Conservation (phyloP, 768 basidiomycete genomes). For the Tricholoma hemisulphureum region DNA sequence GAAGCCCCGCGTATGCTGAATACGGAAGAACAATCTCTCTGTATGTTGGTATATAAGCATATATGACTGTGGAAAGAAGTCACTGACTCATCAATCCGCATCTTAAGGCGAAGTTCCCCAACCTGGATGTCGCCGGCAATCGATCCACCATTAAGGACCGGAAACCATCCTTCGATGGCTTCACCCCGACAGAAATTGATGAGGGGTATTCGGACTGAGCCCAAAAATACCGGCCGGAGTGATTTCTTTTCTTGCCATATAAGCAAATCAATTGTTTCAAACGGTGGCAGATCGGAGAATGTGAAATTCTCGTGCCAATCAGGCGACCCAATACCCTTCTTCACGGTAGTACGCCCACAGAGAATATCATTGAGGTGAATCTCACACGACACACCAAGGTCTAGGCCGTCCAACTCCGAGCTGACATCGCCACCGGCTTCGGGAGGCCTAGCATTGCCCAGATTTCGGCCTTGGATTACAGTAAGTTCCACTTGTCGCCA, state of each 20-base stretch:
- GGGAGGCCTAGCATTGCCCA: slow-evolving; percentile 51
- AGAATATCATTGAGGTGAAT: slow-evolving; percentile 66
- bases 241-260: slow-evolving; percentile 70
- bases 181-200: slow-evolving; percentile 73
- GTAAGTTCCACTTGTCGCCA: slow-evolving; percentile 80
- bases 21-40: slow-evolving; percentile 82
- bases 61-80: neutral
- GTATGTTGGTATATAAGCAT: slow-evolving; percentile 9
- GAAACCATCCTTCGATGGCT: slow-evolving; percentile 81
- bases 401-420: slow-evolving; percentile 50
- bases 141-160: slow-evolving; percentile 56
- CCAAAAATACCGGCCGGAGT: slow-evolving; percentile 54
- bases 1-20: slow-evolving; percentile 56
- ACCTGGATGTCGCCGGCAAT: slow-evolving; percentile 54
- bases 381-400: slow-evolving; percentile 77
- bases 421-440: slow-evolving; percentile 32
- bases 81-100: slow-evolving; percentile 73
- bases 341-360: slow-evolving; percentile 73
- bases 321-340: slow-evolving; percentile 60
- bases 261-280: slow-evolving; percentile 64
- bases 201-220: slow-evolving; percentile 62
- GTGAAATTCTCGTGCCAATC: slow-evolving; percentile 84
- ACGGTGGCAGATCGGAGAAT: slow-evolving; percentile 76
- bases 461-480: slow-evolving; percentile 70
- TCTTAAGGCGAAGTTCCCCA: slow-evolving; percentile 73